These are phyloP conservation scores for Yamadazyma insecticola DNA, from an alignment of 805 yeast genomes.

Conservation along the genomic window DNA sequence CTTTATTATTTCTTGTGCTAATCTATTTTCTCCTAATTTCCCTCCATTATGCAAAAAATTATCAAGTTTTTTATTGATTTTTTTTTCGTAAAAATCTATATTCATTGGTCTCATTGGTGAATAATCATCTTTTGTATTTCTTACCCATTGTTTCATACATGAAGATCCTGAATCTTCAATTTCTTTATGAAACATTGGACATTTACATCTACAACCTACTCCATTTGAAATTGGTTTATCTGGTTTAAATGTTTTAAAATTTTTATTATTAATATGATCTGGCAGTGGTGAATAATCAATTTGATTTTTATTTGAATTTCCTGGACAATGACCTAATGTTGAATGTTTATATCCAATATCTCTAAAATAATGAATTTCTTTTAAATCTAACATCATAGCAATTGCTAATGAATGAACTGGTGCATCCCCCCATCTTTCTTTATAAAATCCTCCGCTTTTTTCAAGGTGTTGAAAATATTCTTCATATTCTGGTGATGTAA, in stretches of 20 bases:
- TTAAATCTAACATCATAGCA: slow-evolving; percentile 63
- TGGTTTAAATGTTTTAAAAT: slow-evolving; percentile 20
- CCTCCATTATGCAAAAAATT: slow-evolving; percentile 18
- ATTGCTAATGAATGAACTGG: slow-evolving; percentile 88
- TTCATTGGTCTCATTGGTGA: slow-evolving; percentile 15
- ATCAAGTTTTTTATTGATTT: slow-evolving; percentile 17
- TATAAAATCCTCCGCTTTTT: slow-evolving; percentile 72
- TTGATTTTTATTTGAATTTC: slow-evolving; percentile 48
- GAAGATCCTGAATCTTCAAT: slow-evolving; percentile 52
- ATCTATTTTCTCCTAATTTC: slow-evolving; percentile 13
- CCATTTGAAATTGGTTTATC: slow-evolving; percentile 38
- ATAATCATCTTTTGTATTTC: slow-evolving; percentile 29
- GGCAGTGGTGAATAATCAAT: slow-evolving; percentile 35
- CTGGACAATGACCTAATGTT: slow-evolving; percentile 78
- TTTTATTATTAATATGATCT: slow-evolving; percentile 15
- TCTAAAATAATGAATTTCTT: slow-evolving; percentile 83
- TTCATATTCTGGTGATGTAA: slow-evolving; percentile 60
- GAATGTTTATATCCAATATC: slow-evolving; percentile 90
- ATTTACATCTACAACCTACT: slow-evolving; percentile 83
- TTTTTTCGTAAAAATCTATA: slow-evolving; percentile 20
- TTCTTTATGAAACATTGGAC: slow-evolving; percentile 52
- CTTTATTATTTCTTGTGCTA: slow-evolving; percentile 3
- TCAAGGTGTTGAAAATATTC: slow-evolving; percentile 69
- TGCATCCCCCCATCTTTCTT: slow-evolving; percentile 97
- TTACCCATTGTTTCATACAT: slow-evolving; percentile 51